Base-by-base conservation (phyloP, 208 protist species). In the Trypanosoma lewisi region DNA sequence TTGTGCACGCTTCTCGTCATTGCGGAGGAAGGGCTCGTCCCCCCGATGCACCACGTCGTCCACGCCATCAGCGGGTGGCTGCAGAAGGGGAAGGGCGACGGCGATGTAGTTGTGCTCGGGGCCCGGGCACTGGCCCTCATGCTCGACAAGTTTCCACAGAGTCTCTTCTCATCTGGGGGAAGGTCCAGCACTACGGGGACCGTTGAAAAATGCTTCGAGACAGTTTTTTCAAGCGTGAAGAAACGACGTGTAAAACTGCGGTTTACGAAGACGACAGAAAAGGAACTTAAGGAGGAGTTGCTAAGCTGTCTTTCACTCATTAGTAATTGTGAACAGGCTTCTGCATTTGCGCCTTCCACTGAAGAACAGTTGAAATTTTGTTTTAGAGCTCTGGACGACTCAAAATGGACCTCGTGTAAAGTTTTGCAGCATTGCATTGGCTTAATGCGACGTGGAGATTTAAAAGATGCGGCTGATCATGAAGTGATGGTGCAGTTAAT, bases 241-340 rank as follows among this genome's bases (percentile, higher is more conserved):
- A 37, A 58, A 36, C 21, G 25, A n/a, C 31, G 64, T 51, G 36
- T 34, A 64, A 73, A 45, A 17, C 53, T 78, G 25, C 12, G n/a
- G 1, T 85, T 83, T 49, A 61, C 64, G 16, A 72, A 86, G 49
- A 83, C 76, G 1, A 80, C 77, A 19, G 50, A 36, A 6, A 69
- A 59, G 59, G 88, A 94, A 54, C 64, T 94, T 30, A 80, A 77
- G 42, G 85, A 94, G 59, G 88, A 94, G 51, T 48, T 91, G 27
- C 71, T 94, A 23, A 77, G 82, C 52, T 94, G 88, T 61, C 76
- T 91, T 69, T 75, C 76, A 1, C 54, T 77, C 2, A 81, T 67
- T 21, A 56, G 73, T 37, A 68, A 77, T 17, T 74, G 45, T 50
- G 30, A 55, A 23, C 52, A 52, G 12, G 39, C 91, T 23, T 51